Evolutionary conservation across 2,329 filamentous ascomycete genomes (phyloP), one percentile per base, ranked within the genome.

Genomic region (Cryphonectria naterciae): DNA sequence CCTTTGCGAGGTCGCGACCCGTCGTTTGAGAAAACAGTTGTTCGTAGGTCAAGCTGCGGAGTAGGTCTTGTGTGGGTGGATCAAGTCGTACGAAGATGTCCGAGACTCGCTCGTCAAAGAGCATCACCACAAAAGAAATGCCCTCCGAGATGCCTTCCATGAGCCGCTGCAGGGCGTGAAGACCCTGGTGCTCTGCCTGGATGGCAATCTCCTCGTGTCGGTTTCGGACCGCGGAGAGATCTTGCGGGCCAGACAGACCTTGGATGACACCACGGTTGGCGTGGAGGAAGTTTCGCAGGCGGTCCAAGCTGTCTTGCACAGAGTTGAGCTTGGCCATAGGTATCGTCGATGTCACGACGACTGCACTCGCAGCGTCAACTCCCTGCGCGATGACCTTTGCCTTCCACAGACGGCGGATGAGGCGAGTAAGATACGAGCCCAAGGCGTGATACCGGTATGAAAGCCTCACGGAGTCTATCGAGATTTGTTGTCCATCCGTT

Each of bases 111-210:
- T 99, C 95, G 74, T 98, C 95, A 73, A 98, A 98, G 1, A 99
- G 86, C 78, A 98, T 96, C 32, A 95, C 86, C 4, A 98, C 94
- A 76, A 99, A 99, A 0, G 95, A 97, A 67, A 99, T 97, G 4
- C 96, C 96, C 80, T 99, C 96, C 10, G 96, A 95, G 54, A 98
- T 96, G 79, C 94, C 94, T 68, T 92, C 91, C 80, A 98, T 93
- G 35, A 99, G 85, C 74, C 92, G 91, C 73, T 97, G 89, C 65
- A 99, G 84, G 2, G 94, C 94, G 77, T 96, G 92, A 74, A 99
- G 87, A 15, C 95, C 95, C 76, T 97, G 93, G 79, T 99, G 95
- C 80, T 99, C 96, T 19, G 94, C 95, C 79, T 98, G 95, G 32
- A 97, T 85, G 0, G 95, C 93, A 64, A 97, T 89, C 80, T 98